phyloP scores from a whole-genome alignment of 2,329 filamentous ascomycete genomes.

The Verticillium albo-atrum region DNA sequence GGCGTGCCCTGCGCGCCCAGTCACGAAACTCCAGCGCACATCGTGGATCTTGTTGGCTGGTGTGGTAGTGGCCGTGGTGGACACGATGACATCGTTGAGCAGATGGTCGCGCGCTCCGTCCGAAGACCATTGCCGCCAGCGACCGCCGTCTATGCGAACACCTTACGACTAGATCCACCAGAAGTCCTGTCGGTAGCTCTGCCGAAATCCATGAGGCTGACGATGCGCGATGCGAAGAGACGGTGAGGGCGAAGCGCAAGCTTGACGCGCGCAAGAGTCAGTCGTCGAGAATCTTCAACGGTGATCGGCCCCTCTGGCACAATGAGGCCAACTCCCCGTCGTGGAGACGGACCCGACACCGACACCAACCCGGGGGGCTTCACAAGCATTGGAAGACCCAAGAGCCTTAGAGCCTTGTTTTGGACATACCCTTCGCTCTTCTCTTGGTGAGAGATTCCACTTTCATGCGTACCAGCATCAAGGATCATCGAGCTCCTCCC shows the following conservation, averaged over 20 bases:
- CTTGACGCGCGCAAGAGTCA: neutral
- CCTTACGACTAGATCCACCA: neutral
- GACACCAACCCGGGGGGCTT: neutral
- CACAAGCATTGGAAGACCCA: neutral
- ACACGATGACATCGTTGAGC: neutral
- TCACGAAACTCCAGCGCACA: neutral
- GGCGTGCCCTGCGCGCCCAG: neutral
- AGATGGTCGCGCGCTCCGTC: neutral
- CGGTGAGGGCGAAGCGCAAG: neutral
- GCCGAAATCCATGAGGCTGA: neutral
- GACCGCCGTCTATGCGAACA: neutral
- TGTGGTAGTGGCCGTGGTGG: neutral
- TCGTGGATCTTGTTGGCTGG: neutral
- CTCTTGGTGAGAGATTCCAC: slow-evolving; percentile 1
- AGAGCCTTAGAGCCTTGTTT: neutral
- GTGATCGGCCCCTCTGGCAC: neutral
- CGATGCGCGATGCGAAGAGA: neutral
- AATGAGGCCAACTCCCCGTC: neutral
- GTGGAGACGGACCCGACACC: neutral
- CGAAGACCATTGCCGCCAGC: neutral
- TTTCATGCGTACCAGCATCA: slow-evolving; percentile 15
- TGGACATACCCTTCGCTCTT: neutral
- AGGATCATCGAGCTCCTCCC: slow-evolving; percentile 6
- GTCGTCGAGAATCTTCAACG: neutral
- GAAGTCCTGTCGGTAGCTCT: neutral